Percentiles rank a stretch among this genome's conserved stretches.
phyloP scores from a whole-genome alignment of 805 yeast genomes.

The Sugiyamaella valdiviana region DNA sequence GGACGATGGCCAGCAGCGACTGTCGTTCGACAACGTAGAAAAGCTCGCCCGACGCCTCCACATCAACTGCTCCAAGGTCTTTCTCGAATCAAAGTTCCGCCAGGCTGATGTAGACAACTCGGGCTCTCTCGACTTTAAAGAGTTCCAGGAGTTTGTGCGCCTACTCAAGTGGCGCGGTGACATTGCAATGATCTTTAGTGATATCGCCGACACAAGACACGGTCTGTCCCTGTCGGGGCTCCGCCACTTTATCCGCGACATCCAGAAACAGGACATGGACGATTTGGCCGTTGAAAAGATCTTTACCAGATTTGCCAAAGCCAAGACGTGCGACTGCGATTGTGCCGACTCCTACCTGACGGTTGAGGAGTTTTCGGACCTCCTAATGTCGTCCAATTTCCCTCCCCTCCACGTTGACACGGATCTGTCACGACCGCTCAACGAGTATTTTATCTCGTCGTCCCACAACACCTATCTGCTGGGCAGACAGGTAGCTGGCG shows the following conservation, averaged over 20 bases:
- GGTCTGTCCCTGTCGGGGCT: constrained; percentile 30
- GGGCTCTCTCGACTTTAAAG: constrained; percentile 56
- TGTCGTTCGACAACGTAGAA: constrained; percentile 60
- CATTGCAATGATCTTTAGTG: constrained; percentile 44
- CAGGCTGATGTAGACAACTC: constrained; percentile 45
- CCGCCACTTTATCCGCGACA: constrained; percentile 38
- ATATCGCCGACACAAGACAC: constrained; percentile 17
- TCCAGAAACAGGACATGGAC: constrained; percentile 43
- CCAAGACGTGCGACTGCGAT: constrained; percentile 9
- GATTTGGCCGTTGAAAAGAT: constrained; percentile 30
- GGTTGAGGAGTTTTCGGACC: constrained; percentile 35
- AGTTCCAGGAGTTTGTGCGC: constrained; percentile 70
- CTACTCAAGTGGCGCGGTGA: constrained; percentile 63
- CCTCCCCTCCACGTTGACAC: constrained; percentile 21
- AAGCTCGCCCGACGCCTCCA: constrained; percentile 62
- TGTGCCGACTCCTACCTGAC: constrained; percentile 12
- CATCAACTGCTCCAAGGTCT: constrained; percentile 57
- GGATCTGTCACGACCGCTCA: constrained; percentile 59
- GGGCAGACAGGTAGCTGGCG: constrained; percentile 85
- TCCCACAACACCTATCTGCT: constrained; percentile 89
- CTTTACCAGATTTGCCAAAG: constrained; percentile 34
- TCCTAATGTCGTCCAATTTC: constrained; percentile 29
- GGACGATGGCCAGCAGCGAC: constrained; percentile 24
- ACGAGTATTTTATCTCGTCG: constrained; percentile 83
- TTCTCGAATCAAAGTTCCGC: constrained; percentile 46